Base-by-base conservation (phyloP, 768 basidiomycete species). In the Tricholoma terreum region DNA sequence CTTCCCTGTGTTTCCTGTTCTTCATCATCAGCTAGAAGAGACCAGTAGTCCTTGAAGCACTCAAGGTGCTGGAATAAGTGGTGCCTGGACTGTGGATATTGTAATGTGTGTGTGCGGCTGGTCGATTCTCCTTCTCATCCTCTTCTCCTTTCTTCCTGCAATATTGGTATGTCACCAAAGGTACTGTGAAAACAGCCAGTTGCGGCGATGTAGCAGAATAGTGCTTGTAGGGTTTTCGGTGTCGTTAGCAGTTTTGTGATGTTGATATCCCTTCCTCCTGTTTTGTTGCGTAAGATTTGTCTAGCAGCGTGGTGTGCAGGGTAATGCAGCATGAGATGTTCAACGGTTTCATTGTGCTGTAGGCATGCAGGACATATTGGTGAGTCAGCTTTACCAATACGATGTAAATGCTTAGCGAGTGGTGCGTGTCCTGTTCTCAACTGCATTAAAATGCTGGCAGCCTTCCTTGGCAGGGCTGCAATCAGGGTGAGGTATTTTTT, bases 361-460 rank as follows among this genome's bases (percentile, higher is more conserved):
- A 50, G 22, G 62, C 75, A 75, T 7, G 52, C 40, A 1, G 58
- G 54, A 61, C 74, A 77, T 1, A 33, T 31, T 3, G 71, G 66
- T 4, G 63, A 61, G 27, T 72, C 68, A 0, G 42, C 57, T 35
- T 58, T 60, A 0, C 57, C 55, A 11, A 77, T 69, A 1, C 56
- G 43, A 50, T 70, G 60, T 0, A 77, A 67, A 59, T 75, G 65
- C n/a, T 63, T 52, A 24, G 69, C 64, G 0, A 76, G 65, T 0
- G 71, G 66, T 8, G 59, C 48, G 48, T 77, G 76, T 0, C 67
- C 70, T 7, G 69, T 70, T 2, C 69, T 38, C 7, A 77, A 62
- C 50, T 75, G 75, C 0, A 64, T 54, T 1, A 76, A 40, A 0
- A 74, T 30, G 30, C 65, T 63, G 0, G 64, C 58, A 1, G 65